Percentiles rank a stretch among this genome's conserved stretches.
phyloP scores from a whole-genome alignment of 2,329 filamentous ascomycete species.

The Pleurostoma richardsiae region DNA sequence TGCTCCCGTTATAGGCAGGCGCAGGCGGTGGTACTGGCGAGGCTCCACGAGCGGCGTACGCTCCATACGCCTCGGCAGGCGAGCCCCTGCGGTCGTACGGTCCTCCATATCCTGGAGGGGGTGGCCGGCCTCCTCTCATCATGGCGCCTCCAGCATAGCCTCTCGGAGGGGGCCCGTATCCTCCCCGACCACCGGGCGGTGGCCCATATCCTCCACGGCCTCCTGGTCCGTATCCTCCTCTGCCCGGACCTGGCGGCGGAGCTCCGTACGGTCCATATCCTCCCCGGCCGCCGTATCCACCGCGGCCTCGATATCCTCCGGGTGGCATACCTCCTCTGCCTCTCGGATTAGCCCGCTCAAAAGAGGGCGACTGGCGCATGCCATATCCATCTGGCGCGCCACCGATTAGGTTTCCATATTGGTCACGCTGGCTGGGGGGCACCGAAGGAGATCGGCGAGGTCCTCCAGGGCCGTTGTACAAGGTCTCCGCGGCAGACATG shows the following conservation, averaged over 20 bases:
- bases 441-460: slow-evolving; percentile 32
- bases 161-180: slow-evolving; percentile 32
- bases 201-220: slow-evolving; percentile 43
- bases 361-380: slow-evolving; percentile 39
- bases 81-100: slow-evolving; percentile 31
- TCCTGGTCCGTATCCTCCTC: slow-evolving; percentile 35
- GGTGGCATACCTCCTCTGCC: slow-evolving; percentile 43
- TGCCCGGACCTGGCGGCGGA: slow-evolving; percentile 20
- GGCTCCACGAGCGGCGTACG: slow-evolving; percentile 23
- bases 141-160: slow-evolving; percentile 22
- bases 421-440: slow-evolving; percentile 40
- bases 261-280: slow-evolving; percentile 25
- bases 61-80: slow-evolving; percentile 30
- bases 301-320: slow-evolving; percentile 45
- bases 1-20: slow-evolving; percentile 26
- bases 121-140: slow-evolving; percentile 31
- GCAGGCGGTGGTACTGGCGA: slow-evolving; percentile 31
- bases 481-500: slow-evolving; percentile 27
- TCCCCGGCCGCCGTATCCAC: slow-evolving; percentile 38
- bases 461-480: slow-evolving; percentile 21
- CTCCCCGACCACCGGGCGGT: slow-evolving; percentile 32
- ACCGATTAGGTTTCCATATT: slow-evolving; percentile 57
- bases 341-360: slow-evolving; percentile 43
- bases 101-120: slow-evolving; percentile 37
- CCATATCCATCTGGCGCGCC: slow-evolving; percentile 39